Base-by-base conservation (phyloP, 768 basidiomycete species). In the Clitopilus passeckerianus region DNA sequence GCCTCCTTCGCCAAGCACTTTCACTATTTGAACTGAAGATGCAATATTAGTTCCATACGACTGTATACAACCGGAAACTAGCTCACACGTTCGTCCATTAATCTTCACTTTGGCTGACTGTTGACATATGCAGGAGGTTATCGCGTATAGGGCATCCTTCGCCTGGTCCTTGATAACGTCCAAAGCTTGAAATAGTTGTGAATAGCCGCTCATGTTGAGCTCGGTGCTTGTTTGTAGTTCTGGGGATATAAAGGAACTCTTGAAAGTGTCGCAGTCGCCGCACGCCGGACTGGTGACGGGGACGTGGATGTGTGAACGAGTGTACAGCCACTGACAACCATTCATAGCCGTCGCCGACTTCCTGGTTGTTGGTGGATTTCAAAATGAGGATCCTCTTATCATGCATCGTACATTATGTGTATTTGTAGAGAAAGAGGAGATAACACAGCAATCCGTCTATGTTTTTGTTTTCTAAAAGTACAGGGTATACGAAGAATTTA, bases 1-100 rank as follows among this genome's bases (percentile, higher is more conserved):
- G 6, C 93, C 96, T 14, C 97, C 96, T 75, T 98, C 97, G 27
- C 97, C 97, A 8, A 99, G 84, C 10, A 98, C 87, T 61, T 90
- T 93, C 54, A 95, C 75, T 56, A 99, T 91, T 68, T 92, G 89
- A 75, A 95, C 91, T 93, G 27, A 30, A 7, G 27, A 65, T n/a
- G 30, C 33, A 1, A 16, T 55, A 23, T 44, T 53, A 66, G 44
- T 61, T 34, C 57, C 50, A 23, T 7, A 43, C n/a, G 15, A 20
- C 34, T 15, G 53, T 23, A 43, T n/a, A 57, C 54, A 55, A 24
- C 24, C 16, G 2, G 10, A 15, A 18, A 12, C n/a, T 34, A 37
- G 81, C 87, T 80, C 65, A 92, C 91, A 98, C 41, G 93, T 91
- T 64, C 96, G 84, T 35, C 96, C 96, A 65, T 96, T 97, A 61